These are phyloP conservation scores for Talaromyces sp. DNA, from an alignment of 2,329 filamentous ascomycete species.

Conservation along the genomic window DNA sequence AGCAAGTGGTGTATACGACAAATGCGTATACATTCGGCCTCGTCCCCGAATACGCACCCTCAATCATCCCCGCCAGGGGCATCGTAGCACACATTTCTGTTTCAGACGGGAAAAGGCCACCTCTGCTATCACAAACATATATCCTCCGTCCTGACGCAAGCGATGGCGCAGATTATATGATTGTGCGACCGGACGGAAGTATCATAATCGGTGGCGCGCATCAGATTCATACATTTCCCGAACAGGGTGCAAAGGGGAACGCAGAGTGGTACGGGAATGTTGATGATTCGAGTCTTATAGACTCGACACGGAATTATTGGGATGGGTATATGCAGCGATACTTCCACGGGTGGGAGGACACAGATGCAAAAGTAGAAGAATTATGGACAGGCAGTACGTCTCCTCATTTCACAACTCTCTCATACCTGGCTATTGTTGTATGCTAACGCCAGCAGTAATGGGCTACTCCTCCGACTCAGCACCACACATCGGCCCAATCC, in stretches of 20 bases:
- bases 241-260: slow-evolving; percentile 9
- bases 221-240: slow-evolving; percentile 35
- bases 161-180: slow-evolving; percentile 57
- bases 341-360: slow-evolving; percentile 38
- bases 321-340: slow-evolving; percentile 38
- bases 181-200: slow-evolving; percentile 52
- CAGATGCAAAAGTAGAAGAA: slow-evolving; percentile 31
- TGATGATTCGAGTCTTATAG: slow-evolving; percentile 52
- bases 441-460: slow-evolving; percentile 41
- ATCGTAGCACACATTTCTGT: slow-evolving; percentile 36
- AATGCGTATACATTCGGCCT: slow-evolving; percentile 81
- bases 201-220: slow-evolving; percentile 65
- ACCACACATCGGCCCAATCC: slow-evolving; percentile 54
- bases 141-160: slow-evolving; percentile 56
- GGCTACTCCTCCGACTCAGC: slow-evolving; percentile 52
- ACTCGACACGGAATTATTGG: slow-evolving; percentile 42
- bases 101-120: slow-evolving; percentile 13
- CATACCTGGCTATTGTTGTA: too few species aligned
- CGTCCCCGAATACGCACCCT: slow-evolving; percentile 64
- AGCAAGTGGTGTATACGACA: slow-evolving; percentile 71
- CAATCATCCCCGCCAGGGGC: slow-evolving; percentile 77
- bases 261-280: slow-evolving; percentile 46
- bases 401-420: not conserved
- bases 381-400: slow-evolving; percentile 37
- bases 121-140: slow-evolving; percentile 50